Base-by-base conservation (phyloP, 2,329 filamentous ascomycete genomes). In the Stagonosporopsis chrysanthemi region DNA sequence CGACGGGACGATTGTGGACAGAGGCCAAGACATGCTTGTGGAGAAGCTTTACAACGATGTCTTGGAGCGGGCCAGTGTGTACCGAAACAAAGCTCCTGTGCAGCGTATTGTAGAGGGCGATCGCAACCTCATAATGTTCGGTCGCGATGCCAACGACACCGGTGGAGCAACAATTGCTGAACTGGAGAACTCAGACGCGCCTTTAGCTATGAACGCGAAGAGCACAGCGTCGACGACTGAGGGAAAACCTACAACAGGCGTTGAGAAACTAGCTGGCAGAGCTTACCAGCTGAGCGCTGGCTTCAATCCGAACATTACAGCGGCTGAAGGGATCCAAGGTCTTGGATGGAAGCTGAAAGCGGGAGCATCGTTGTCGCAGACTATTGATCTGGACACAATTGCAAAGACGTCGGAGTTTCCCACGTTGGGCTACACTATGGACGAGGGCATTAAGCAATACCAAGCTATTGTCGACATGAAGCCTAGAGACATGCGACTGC, bases 11-110 rank as follows among this genome's bases (percentile, higher is more conserved):
- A 81, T 92, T 3, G 92, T 98, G 24, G 88, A 97, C 66, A 84
- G 88, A 50, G 80, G 85, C 24, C 87, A 90, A 63, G 95, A 99
- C 75, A 85, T 88, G 52, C 84, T 93, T 69, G 91, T 95, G 29
- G 94, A 98, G 74, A 92, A 90, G 64, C 84, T 99, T 2, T 98
- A 96, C 81, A 97, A 98, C 66, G 92, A 98, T 74, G 91, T 96
- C 42, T 83, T 98, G 22, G 94, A 98, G 71, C 88, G 95, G 50
- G 92, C 95, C 40, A 95, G 93, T 72, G 87, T 90, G 64, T 98
- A 92, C 79, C 93, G 96, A 68, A 90, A 91, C 73, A 94, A 93
- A 74, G 80, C 86, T 23, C 83, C 86, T 31, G 83, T 87, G 7
- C 83, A 86, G 7, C 87, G 90, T 62, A 88, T 90, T 22, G 87